Evolutionary conservation across 176 grass and related monocot species (phyloP).

Genomic region (barley (Hordeum vulgare)): MorexV3_pseudomolecules_assembly NC_058520.1:460860774-460861273

Average conservation of each 20-base stretch:
- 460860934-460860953: neutral
- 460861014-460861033: slow-evolving; percentile 12
- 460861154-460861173: neutral
- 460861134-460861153: slow-evolving; percentile 1
- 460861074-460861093: slow-evolving; percentile 99
- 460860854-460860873: neutral
- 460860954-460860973: neutral
- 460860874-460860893: neutral
- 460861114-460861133: neutral
- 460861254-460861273: slow-evolving; percentile 54
- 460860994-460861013: neutral
- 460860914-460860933: neutral
- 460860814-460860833: neutral
- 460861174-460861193: slow-evolving; percentile 66
- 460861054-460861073: slow-evolving; percentile 98
- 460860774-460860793: neutral
- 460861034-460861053: slow-evolving; percentile 44
- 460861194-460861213: slow-evolving; percentile 62
- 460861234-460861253: slow-evolving; percentile 67
- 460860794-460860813: neutral
- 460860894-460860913: neutral
- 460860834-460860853: neutral
- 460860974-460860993: neutral
- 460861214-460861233: slow-evolving; percentile 95
- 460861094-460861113: slow-evolving; percentile 39